Evolutionary conservation across 768 basidiomycete genomes (phyloP).

Genomic region (Termitomyces sp.): DNA sequence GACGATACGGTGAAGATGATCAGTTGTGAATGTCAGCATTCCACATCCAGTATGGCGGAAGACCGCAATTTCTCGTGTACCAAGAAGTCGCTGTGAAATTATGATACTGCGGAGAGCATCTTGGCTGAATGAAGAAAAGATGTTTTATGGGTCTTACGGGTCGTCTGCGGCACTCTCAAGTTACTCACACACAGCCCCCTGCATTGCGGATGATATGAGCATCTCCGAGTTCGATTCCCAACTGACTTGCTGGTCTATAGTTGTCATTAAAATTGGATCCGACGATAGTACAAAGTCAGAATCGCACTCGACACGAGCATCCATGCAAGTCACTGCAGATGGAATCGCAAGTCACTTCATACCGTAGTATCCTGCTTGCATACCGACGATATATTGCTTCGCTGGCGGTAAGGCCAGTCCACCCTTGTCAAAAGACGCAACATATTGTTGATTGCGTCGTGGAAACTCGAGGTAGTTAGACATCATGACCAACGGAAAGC

Average conservation of each 20-base stretch:
- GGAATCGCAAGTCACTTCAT: background rate
- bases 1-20: background rate
- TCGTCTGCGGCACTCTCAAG: background rate
- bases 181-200: conserved; percentile 57
- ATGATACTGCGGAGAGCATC: conserved; percentile 65
- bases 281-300: background rate
- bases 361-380: background rate
- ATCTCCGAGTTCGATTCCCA: conserved; percentile 62
- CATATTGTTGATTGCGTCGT: conserved; percentile 41
- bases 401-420: conserved; percentile 28
- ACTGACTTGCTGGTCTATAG: conserved; percentile 47
- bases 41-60: conserved; percentile 73
- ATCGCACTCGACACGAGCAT: background rate
- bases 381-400: conserved; percentile 22
- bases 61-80: conserved; percentile 62
- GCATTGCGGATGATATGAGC: conserved; percentile 73
- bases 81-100: conserved; percentile 68
- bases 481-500: conserved; percentile 7
- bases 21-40: conserved; percentile 58
- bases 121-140: conserved; percentile 29
- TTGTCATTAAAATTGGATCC: conserved; percentile 2
- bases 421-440: conserved; percentile 39
- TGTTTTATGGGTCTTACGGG: background rate
- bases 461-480: conserved; percentile 29
- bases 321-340: background rate